These are phyloP conservation scores for Fusarium bactridioides DNA, from an alignment of 2,329 filamentous ascomycete genomes.

Conservation along the genomic window DNA sequence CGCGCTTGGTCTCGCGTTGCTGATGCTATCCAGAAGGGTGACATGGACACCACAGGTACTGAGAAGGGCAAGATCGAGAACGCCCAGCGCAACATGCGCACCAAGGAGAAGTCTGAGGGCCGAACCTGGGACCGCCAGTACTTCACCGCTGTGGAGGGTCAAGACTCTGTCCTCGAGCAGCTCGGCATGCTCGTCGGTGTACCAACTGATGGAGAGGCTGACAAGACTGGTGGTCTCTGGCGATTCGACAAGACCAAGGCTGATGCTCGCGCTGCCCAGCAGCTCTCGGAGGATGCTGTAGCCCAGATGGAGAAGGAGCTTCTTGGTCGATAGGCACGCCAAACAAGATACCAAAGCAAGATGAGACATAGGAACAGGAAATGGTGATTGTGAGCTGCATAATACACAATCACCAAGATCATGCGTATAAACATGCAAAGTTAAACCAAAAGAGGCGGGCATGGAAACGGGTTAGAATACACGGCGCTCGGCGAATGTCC, in stretches of 20 bases:
- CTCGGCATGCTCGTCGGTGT: constrained; percentile 59
- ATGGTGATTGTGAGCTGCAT: neutral
- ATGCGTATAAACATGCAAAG: neutral
- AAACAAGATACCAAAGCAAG: neutral
- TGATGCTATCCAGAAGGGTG: constrained; percentile 78
- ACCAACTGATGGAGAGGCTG: constrained; percentile 60
- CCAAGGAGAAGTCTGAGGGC: constrained; percentile 77
- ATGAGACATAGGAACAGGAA: neutral
- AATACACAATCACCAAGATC: constrained; percentile 6
- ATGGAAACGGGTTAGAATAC: constrained; percentile 26
- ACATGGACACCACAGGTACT: constrained; percentile 79
- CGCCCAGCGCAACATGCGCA: constrained; percentile 77
- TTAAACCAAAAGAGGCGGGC: constrained; percentile 13
- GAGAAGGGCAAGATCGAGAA: constrained; percentile 94
- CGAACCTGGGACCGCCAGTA: constrained; percentile 84
- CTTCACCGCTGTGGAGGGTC: constrained; percentile 66
- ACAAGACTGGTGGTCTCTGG: constrained; percentile 70
- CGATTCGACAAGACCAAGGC: constrained; percentile 62
- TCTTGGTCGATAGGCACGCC: constrained; percentile 47
- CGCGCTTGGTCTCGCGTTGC: constrained; percentile 90
- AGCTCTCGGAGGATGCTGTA: constrained; percentile 51
- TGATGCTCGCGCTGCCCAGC: constrained; percentile 47
- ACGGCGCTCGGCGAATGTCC: constrained; percentile 24
- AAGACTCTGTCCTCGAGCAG: constrained; percentile 54
- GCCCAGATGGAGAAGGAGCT: constrained; percentile 56